Evolutionary conservation across 2,329 filamentous ascomycete species (phyloP).

Genomic region (Pyrenophora tritici-repentis): DNA sequence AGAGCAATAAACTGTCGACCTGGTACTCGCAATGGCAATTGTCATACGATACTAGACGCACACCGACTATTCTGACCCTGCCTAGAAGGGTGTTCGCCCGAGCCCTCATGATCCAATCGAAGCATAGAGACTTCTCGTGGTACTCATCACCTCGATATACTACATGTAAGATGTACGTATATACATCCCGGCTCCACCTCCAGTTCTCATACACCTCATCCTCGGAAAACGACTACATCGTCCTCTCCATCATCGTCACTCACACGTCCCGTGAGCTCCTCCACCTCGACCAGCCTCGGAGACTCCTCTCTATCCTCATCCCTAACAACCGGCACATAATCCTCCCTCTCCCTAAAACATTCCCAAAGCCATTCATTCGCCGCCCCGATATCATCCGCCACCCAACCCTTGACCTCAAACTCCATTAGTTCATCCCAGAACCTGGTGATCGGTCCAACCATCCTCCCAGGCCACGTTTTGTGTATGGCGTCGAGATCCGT

Average conservation of each 20-base stretch:
- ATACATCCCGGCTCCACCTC: background rate
- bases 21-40: no score
- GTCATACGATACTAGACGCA: no score
- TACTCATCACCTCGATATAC: no score
- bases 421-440: constrained; percentile 1
- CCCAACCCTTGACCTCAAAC: background rate
- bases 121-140: no score
- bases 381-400: background rate
- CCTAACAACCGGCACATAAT: constrained; percentile 2
- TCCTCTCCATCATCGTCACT: background rate
- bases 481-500: background rate
- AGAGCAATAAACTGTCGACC: no score
- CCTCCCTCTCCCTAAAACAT: background rate
- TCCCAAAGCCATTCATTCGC: constrained; percentile 7
- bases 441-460: background rate
- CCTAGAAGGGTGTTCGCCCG: no score
- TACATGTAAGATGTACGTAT: no score
- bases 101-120: no score
- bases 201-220: background rate
- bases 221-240: background rate
- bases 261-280: background rate
- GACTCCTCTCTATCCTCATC: background rate
- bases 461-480: background rate
- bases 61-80: no score
- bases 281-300: background rate